Base-by-base conservation (phyloP, 352 stramenopile genomes). In the Phytophthora parvispora region DNA sequence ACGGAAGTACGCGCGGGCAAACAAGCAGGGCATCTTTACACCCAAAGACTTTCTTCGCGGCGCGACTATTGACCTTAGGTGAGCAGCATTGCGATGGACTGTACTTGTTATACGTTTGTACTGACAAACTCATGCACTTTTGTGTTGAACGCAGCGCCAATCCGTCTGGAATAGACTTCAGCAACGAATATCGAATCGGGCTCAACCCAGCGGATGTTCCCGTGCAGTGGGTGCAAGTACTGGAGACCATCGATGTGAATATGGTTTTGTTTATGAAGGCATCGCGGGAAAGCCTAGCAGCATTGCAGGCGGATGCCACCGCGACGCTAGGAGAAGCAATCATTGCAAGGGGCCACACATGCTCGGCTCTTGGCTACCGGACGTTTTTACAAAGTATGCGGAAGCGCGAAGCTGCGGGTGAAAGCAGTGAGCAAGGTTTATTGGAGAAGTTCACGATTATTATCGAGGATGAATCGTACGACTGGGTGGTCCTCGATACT, bases 131-230 rank as follows among this genome's bases (percentile, higher is more conserved):
- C 27, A 45, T 25, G 15, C 10, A 1, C 3, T 60, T 36, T 9
- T 54, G 22, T 78, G 15, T 22, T 64, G 7, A 75, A 29, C 31
- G 22, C 38, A 83, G 81, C 45, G 63, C 78, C 3, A 75, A 86
- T 24, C 55, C 75, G 5, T 89, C 81, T 2, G 78, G 82, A 6
- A 90, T 92, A 22, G 81, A 92, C 51, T 75, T 77, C 28, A 74
- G 71, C 42, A 77, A 92, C 60, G 84, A 90, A 63, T 92, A 89
- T 48, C 74, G 64, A 9, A 77, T 92, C 10, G 67, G 67, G 5
- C 55, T 92, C 25, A 90, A 89, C 38, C 78, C 83, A 4, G 77
- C 84, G 0, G 84, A 92, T 57, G 84, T 92, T 8, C 84, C 81
- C 3, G 57, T 90, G 4, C 84, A 92, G 45, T 92, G 84, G 84